Percentiles rank a stretch among this genome's conserved stretches.
Evolutionary conservation across 441 rosid species (phyloP).

Genomic region (Brassica balearica): DNA sequence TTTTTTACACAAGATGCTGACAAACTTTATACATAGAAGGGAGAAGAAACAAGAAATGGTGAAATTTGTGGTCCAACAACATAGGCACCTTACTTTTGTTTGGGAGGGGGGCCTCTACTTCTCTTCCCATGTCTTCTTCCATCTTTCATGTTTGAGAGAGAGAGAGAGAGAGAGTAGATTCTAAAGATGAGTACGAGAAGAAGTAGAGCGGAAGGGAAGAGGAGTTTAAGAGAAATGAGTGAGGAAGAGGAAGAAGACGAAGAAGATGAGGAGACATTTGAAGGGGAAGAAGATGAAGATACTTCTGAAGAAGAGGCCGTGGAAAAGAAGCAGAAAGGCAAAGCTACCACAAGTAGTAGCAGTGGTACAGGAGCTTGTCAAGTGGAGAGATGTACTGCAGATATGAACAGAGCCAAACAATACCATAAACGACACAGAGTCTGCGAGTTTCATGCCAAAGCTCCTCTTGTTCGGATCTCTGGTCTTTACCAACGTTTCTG

Average conservation of each 20-base stretch:
- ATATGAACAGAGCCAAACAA: constrained; percentile 67
- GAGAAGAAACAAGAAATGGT: background rate
- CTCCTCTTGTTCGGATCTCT: constrained; percentile 56
- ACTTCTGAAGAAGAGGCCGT: background rate
- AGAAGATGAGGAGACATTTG: too few species aligned
- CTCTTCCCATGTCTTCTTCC: too few species aligned
- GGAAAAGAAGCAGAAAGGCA: constrained; percentile 1
- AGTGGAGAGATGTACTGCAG: constrained; percentile 64
- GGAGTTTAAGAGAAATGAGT: too few species aligned
- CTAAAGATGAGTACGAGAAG: too few species aligned
- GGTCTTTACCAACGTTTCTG: constrained; percentile 83
- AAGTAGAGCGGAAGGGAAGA: too few species aligned
- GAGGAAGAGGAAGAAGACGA: too few species aligned
- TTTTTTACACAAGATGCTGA: background rate
- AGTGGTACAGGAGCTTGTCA: constrained; percentile 74
- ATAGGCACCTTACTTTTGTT: too few species aligned
- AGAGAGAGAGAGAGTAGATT: too few species aligned
- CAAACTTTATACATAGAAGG: background rate
- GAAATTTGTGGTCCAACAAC: too few species aligned
- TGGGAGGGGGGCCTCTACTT: too few species aligned
- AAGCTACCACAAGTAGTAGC: constrained; percentile 12
- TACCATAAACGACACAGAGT: constrained; percentile 88
- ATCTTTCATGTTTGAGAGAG: too few species aligned
- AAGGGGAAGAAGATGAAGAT: too few species aligned
- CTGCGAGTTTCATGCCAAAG: constrained; percentile 83